Evolutionary conservation across 2,329 filamentous ascomycete species (phyloP), one percentile per base, ranked within the genome.

Genomic region (Paraphaeosphaeria sporulosa): DNA sequence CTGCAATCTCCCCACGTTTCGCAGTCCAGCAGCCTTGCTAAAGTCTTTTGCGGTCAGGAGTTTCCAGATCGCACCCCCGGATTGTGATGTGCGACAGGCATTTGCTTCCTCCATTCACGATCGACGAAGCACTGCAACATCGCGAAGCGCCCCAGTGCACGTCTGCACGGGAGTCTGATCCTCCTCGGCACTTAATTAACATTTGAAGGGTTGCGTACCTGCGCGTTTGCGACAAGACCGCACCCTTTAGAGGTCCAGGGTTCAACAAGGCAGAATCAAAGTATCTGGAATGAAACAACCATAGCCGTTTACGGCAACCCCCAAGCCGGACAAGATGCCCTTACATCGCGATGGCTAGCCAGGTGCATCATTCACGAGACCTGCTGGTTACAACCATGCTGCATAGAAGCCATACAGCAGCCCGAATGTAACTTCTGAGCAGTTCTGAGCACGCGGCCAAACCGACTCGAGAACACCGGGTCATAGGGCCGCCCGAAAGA

Each of bases 341-440:
- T 48, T 44, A 17, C 27, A 38, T 51, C 38, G 46, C 43, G 55
- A 65, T 63, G 59, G 52, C 40, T 52, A 49, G 43, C 56, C 59
- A 66, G 59, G 67, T 64, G 68, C 60, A 49, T 32, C 59, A 54
- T 63, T 70, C 71, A 72, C 69, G 62, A 64, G 71, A 66, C 66
- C 64, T 32, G 30, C 54, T 32, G 34, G 25, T 54, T 56, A 62
- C 65, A 63, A 66, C 61, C 57, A 58, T 48, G 55, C 56, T 60
- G 55, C 48, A 38, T 57, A 59, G 55, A 19, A 43, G 15, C n/a
- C 17, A 38, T 49, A 25, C 61, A 51, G 48, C 15, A 32, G 58
- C 59, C 52, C 49, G 59, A 48, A 61, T 63, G 58, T 64, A 60
- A 55, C 55, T 57, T 49, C 40, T 60, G 47, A 53, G 57, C 38